These are phyloP conservation scores for Mariannaea elegans DNA, from an alignment of 2,329 filamentous ascomycete genomes.

Conservation along the genomic window DNA sequence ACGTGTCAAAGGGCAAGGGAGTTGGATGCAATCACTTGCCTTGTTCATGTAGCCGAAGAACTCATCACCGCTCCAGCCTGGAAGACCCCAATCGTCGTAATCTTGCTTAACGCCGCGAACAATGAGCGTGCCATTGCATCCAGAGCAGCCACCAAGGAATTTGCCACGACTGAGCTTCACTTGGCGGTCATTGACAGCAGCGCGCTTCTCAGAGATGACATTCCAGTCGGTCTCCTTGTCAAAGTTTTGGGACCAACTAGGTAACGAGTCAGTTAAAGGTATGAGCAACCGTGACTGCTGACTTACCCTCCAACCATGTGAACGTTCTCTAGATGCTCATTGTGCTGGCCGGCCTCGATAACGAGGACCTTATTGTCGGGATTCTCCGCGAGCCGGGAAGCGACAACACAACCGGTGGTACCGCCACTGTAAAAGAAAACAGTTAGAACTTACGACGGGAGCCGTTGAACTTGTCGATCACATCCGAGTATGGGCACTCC, in stretches of 20 bases:
- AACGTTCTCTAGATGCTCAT: slow-evolving; percentile 56
- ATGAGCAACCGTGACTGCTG: background rate
- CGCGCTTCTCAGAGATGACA: slow-evolving; percentile 51
- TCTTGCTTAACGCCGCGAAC: slow-evolving; percentile 58
- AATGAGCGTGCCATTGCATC: slow-evolving; percentile 59
- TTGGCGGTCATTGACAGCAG: slow-evolving; percentile 51
- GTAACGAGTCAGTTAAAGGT: background rate
- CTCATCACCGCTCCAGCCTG: slow-evolving; percentile 65
- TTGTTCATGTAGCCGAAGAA: slow-evolving; percentile 66
- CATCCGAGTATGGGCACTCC: background rate
- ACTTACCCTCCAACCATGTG: slow-evolving; percentile 60
- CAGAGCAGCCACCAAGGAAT: slow-evolving; percentile 59
- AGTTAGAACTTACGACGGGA: slow-evolving; percentile 16
- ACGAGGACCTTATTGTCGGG: slow-evolving; percentile 43
- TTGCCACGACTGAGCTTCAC: slow-evolving; percentile 59
- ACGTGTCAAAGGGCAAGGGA: background rate
- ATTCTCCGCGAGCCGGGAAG: slow-evolving; percentile 48
- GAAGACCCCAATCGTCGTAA: slow-evolving; percentile 64
- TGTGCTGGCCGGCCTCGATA: slow-evolving; percentile 51
- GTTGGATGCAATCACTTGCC: slow-evolving; percentile 40
- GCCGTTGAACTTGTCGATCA: slow-evolving; percentile 5
- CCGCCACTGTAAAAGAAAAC: slow-evolving; percentile 40
- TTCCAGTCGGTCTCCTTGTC: slow-evolving; percentile 62
- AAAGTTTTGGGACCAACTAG: slow-evolving; percentile 55
- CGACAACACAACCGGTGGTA: slow-evolving; percentile 49